Base-by-base conservation (phyloP, 768 basidiomycete species). In the Leccinum longicurvipes region DNA sequence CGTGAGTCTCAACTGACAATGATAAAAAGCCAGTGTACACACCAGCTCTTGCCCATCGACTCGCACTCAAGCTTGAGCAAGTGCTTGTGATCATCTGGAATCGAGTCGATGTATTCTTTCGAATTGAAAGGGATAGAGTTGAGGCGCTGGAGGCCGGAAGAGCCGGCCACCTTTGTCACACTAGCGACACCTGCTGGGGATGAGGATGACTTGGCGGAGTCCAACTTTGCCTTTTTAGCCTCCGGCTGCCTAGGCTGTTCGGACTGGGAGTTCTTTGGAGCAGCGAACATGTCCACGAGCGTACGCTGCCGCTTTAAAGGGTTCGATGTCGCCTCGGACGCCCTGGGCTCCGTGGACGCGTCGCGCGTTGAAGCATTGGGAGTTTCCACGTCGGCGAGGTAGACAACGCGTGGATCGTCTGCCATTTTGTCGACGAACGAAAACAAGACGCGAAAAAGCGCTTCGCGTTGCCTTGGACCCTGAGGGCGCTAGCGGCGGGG, bases 41-140 rank as follows among this genome's bases (percentile, higher is more conserved):
- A 85, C 87, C 88, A 89, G 61, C 84, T 85, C 67, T 82, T 83
- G 21, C 85, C 84, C 79, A 92, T 81, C n/a, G 79, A 79, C 42
- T 86, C 82, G 61, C 82, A 83, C 68, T 92, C 90, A 21, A 93
- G 79, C 39, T 72, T 68, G 34, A 93, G 77, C 15, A 91, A 72
- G 17, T 74, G 67, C 51, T 72, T 80, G 61, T 85, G 77, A 51
- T 87, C 81, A 19, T 83, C 82, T 9, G 80, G 75, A 47, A 89
- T 67, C 4, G 81, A 78, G 4, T 77, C 78, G 39, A 73, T 60
- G 62, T 78, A 90, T 25, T 75, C 77, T 11, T 73, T 75, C 60
- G 81, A 57, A 27, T 86, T 87, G 68, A 90, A 89, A 9, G 87
- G 84, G 42, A 90, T 85, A 11, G 82, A 77, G 65, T 89, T 87